Base-by-base conservation (phyloP, 768 basidiomycete species). In the Termitomyces sp. region DNA sequence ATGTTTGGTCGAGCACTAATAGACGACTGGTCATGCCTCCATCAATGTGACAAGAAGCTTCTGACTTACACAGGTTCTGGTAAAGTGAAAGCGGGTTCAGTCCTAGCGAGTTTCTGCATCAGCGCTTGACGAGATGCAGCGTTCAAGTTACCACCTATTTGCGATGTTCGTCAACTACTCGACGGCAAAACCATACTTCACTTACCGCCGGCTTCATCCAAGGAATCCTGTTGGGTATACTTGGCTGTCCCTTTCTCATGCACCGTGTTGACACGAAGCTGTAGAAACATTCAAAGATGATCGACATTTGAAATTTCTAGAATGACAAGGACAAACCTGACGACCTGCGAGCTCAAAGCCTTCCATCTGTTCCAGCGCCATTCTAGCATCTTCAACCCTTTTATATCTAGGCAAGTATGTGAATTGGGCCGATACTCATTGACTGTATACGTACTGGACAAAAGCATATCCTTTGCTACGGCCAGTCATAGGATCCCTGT, bases 61-160 rank as follows among this genome's bases (percentile, higher is more conserved):
- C 70, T 24, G 14, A 33, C 85, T 62, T 73, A 92, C 90, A 82
- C 70, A 26, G 85, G 81, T 66, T 84, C 78, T 63, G 82, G 79
- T 66, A 76, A 78, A 56, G 75, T 69, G 51, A 82, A 73, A 51
- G 85, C 72, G 46, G 82, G 78, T 67, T 92, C 90, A 75, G 86
- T 91, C 79, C 97, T 93, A 72, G 97, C 94, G 83, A 99, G 92
- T 86, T 98, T 99, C 78, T 95, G 93, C 97, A 99, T 99, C 79
- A 99, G 92, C 73, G 94, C 92, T 81, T 97, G 94, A 76, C 97
- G 92, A 70, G 94, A 93, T 68, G 91, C 92, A 80, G 92, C 92
- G 79, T 97, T 97, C 80, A 97, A 85, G 83, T 93, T 93, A 91
- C 91, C 92, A 74, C 90, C 93, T 95, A 68, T 40, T 46, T 3